A percentile compares a stretch with the other conserved stretches of the same genome.
phyloP scores from a whole-genome alignment of 805 yeast genomes.

The Candida ulmi region DNA sequence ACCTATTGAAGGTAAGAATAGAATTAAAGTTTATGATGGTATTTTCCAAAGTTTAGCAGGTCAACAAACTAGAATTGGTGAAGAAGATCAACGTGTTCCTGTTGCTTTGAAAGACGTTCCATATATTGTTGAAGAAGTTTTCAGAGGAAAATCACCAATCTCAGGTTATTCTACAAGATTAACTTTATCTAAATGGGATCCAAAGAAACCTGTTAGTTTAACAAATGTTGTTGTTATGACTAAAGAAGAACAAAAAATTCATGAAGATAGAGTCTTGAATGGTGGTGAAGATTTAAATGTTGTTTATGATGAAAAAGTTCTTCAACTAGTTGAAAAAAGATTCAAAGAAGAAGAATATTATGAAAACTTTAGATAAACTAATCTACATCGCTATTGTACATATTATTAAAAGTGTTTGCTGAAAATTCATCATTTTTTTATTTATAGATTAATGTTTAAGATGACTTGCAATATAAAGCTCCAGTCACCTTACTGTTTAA shows the following conservation, averaged over 20 bases:
- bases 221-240: conserved; percentile 87
- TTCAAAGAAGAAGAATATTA: conserved; percentile 74
- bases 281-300: conserved; percentile 60
- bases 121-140: conserved; percentile 86
- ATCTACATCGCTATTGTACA: background rate
- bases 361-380: conserved; percentile 41
- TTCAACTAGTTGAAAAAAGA: conserved; percentile 54
- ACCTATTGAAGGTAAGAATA: conserved; percentile 84
- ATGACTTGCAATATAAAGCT: no score
- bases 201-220: conserved; percentile 50
- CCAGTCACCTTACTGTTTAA: no score
- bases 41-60: conserved; percentile 79
- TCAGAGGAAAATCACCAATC: conserved; percentile 85
- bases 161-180: conserved; percentile 78
- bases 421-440: no score
- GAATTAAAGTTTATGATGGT: conserved; percentile 81
- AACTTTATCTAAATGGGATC: conserved; percentile 83
- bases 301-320: conserved; percentile 57
- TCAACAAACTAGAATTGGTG: conserved; percentile 76
- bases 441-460: no score
- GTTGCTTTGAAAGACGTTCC: conserved; percentile 66
- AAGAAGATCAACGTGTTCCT: conserved; percentile 70
- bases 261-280: conserved; percentile 67
- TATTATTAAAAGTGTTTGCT: no score
- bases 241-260: conserved; percentile 75